Evolutionary conservation across 2,329 filamentous ascomycete species (phyloP), one percentile per base, ranked within the genome.

Genomic region (Penicillium sp.): DNA sequence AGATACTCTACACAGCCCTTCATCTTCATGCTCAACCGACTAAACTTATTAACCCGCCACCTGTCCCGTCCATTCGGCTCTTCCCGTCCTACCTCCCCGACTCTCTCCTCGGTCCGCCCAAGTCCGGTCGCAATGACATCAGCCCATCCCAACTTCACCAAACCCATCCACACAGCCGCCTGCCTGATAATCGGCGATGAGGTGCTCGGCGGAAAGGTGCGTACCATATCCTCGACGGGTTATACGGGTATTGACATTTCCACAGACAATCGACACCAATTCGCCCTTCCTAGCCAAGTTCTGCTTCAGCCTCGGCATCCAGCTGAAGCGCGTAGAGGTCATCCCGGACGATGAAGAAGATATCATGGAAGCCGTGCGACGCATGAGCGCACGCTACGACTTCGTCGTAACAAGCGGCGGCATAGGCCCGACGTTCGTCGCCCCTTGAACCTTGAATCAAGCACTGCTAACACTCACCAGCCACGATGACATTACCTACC

Each of bases 141-240:
- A 71, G 69, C 66, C 46, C 31, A 34, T 55, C 56, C 24, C 58
- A 57, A 34, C 31, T 34, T 34, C 54, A 62, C 60, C 41, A 75
- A 83, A 63, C 82, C 79, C 50, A 94, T 97, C 58, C 84, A 89
- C 64, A 96, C 90, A 38, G 93, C 91, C 9, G 91, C 86, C 46
- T 95, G 89, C 68, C 72, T 97, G 54, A 89, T 98, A 50, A 97
- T 98, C 60, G 91, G 91, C n/a, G 91, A 97, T 71, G 91, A 96
- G 69, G 89, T 97, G 4, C 77, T 97, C 3, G 90, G 89, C 18
- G 91, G 93, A 60, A 97, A 97, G 85, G 90, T 89, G 67, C 54
- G 74, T 62, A 29, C 31, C 6, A 18, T 6, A 18, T 18, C 31
- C 2, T 4, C 18, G 14, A 5, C 9, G 14, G 1, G 7, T 3